phyloP scores from a whole-genome alignment of 495 filamentous ascomycete species.

The Margaritispora aquatica region DNA sequence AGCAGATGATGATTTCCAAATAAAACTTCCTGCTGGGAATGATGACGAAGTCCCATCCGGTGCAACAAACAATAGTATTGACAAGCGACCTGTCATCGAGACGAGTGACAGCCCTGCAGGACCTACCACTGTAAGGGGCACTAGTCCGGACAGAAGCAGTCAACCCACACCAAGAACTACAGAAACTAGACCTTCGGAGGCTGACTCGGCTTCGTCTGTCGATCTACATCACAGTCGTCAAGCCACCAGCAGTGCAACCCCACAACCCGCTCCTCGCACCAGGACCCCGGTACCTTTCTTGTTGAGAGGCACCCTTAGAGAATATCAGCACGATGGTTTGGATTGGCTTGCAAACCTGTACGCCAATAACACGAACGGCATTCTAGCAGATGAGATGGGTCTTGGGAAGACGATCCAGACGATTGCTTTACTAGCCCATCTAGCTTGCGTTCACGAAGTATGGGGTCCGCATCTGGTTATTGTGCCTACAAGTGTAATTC shows the following conservation, averaged over 20 bases:
- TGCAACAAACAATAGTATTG: slow-evolving; percentile 16
- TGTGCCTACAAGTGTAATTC: slow-evolving; percentile 96
- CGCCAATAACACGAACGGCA: slow-evolving; percentile 90
- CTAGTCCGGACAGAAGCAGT: slow-evolving; percentile 37
- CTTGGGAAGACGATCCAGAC: slow-evolving; percentile 99
- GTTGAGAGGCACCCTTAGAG: slow-evolving; percentile 85
- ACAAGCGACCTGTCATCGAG: slow-evolving; percentile 7
- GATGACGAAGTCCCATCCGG: slow-evolving; percentile 37
- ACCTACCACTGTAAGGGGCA: slow-evolving; percentile 27
- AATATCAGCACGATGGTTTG: slow-evolving; percentile 93
- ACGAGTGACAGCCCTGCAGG: slow-evolving; percentile 26
- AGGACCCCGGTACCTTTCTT: slow-evolving; percentile 80
- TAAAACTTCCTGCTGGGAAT: slow-evolving; percentile 29
- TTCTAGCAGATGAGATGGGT: slow-evolving; percentile 99
- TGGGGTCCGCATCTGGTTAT: slow-evolving; percentile 97
- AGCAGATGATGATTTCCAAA: slow-evolving; percentile 15
- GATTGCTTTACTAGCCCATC: slow-evolving; percentile 87
- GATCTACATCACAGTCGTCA: slow-evolving; percentile 29
- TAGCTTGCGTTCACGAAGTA: slow-evolving; percentile 82
- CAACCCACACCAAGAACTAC: slow-evolving; percentile 51
- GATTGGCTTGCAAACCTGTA: slow-evolving; percentile 96
- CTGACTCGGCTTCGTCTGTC: slow-evolving; percentile 58
- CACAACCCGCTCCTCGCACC: slow-evolving; percentile 35
- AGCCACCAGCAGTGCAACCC: slow-evolving; percentile 34
- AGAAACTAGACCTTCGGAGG: slow-evolving; percentile 63